These are phyloP conservation scores for Musa schizocarpa DNA, from an alignment of 176 grass and related monocot genomes.

Conservation along the genomic window DNA sequence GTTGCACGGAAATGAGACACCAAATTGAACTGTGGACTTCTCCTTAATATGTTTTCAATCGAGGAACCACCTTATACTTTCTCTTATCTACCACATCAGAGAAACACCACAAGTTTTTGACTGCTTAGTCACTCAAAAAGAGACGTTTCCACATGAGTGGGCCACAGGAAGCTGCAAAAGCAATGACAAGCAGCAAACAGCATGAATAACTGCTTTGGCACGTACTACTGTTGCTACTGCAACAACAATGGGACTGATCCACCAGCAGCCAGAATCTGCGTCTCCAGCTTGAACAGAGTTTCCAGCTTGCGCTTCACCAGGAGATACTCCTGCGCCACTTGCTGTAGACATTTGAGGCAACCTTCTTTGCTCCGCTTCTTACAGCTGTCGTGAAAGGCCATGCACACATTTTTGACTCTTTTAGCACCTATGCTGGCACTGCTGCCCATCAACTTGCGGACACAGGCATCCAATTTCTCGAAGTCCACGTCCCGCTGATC, in stretches of 20 bases:
- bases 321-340: constrained; percentile 23
- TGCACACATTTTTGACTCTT: constrained; percentile 29
- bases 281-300: constrained; percentile 33
- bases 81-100: background rate
- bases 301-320: constrained; percentile 32
- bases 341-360: constrained; percentile 19
- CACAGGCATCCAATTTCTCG: constrained; percentile 37
- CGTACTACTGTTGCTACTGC: background rate
- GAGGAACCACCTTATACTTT: no score
- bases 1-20: no score
- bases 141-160: background rate
- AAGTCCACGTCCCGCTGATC: constrained; percentile 34
- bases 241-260: constrained; percentile 29
- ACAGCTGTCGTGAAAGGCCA: constrained; percentile 22
- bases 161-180: background rate
- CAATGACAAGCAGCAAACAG: background rate
- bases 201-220: background rate
- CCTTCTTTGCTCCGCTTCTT: constrained; percentile 13
- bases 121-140: background rate
- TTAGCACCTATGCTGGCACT: constrained; percentile 37
- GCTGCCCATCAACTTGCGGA: constrained; percentile 41
- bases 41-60: no score
- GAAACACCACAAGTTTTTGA: background rate
- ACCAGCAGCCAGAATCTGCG: constrained; percentile 27
- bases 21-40: no score